A percentile compares a stretch with the other conserved stretches of the same genome.
Evolutionary conservation across 148 eudicot genomes (phyloP).

Genomic region (Fagopyrum esculentum): DNA sequence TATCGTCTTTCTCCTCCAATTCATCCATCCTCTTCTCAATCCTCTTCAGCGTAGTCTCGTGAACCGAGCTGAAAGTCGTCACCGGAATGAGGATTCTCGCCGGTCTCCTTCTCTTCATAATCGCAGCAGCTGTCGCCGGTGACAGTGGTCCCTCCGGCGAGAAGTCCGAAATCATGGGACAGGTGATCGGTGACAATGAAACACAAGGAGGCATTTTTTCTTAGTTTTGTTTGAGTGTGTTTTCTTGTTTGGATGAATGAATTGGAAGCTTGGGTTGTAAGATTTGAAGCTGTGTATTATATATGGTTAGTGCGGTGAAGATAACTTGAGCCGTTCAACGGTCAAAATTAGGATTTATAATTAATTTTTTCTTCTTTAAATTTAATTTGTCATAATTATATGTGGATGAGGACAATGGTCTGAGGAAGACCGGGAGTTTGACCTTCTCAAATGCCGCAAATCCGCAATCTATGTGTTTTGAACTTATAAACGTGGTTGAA

Average conservation of each 20-base stretch:
- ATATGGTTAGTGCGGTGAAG: neutral
- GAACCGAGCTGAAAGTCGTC: neutral
- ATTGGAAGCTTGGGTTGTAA: neutral
- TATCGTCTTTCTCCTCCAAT: neutral
- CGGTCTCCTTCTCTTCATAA: conserved; percentile 6
- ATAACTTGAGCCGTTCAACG: neutral
- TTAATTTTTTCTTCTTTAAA: neutral
- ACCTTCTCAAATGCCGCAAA: conserved; percentile 6
- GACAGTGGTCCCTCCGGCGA: neutral
- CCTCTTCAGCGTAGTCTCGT: neutral
- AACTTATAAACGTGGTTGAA: neutral
- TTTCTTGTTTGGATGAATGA: neutral
- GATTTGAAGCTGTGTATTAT: neutral
- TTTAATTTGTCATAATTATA: too few relatives aligned
- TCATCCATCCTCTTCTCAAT: conserved; percentile 5
- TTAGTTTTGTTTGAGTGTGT: neutral
- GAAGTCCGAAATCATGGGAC: neutral
- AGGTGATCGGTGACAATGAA: neutral
- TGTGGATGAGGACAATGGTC: neutral
- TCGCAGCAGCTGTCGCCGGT: neutral
- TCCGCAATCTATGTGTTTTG: too few relatives aligned
- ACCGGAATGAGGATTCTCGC: conserved; percentile 12
- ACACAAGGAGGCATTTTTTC: conserved; percentile 5
- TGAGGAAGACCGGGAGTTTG: neutral
- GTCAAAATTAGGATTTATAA: neutral